A percentile compares a stretch with the other conserved stretches of the same genome.
Evolutionary conservation across 2,329 filamentous ascomycete species (phyloP).

Genomic region (Colletotrichum nymphaeae): DNA sequence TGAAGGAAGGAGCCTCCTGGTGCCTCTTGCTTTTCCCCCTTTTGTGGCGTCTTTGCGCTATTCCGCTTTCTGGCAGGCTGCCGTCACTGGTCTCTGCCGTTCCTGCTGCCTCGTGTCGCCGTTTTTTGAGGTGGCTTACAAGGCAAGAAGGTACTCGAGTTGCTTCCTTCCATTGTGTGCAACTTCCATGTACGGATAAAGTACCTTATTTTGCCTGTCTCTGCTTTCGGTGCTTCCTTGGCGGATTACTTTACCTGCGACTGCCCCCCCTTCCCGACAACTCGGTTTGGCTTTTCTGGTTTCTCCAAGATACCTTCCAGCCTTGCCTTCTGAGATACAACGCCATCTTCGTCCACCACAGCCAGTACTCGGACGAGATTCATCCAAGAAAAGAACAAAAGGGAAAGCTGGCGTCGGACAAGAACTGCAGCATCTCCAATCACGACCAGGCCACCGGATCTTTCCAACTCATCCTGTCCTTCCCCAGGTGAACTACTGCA

Average conservation of each 20-base stretch:
- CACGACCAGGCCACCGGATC: background rate
- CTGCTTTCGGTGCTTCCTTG: background rate
- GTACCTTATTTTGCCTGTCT: background rate
- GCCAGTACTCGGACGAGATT: background rate
- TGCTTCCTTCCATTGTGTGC: too few species aligned
- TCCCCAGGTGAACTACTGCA: background rate
- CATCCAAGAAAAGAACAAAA: background rate
- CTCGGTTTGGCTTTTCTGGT: background rate
- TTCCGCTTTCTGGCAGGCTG: background rate
- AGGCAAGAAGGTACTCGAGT: too few species aligned
- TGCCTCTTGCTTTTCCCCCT: background rate
- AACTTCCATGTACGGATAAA: too few species aligned
- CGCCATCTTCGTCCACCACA: background rate
- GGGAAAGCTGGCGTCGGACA: background rate
- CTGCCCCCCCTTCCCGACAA: constrained; percentile 3
- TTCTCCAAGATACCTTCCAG: background rate
- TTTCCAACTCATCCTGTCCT: background rate
- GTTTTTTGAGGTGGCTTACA: background rate
- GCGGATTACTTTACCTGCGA: constrained; percentile 1
- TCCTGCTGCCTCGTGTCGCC: background rate
- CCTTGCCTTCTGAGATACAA: background rate
- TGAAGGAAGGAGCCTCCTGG: background rate
- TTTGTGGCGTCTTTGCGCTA: constrained; percentile 1
- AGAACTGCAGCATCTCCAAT: background rate
- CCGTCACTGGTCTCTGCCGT: background rate